Conservation (phyloP, 1,284 basidiomycete species). For the Leccinum subfulvum region DNA sequence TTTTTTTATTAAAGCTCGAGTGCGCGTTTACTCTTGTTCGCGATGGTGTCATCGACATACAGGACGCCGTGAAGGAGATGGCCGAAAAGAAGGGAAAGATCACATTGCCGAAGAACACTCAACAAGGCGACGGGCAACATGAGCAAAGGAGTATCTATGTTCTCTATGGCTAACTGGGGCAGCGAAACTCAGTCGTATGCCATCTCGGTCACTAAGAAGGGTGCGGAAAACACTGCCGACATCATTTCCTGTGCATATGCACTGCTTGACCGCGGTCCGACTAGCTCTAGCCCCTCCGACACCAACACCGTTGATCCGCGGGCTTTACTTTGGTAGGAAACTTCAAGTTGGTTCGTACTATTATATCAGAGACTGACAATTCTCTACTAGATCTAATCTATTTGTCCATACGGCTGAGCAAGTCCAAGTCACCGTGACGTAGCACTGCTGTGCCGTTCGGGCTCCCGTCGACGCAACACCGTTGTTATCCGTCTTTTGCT, state of each 20-base stretch:
- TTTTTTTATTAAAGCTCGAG: not conserved
- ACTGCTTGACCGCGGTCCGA: not conserved
- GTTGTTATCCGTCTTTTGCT: too few relatives aligned
- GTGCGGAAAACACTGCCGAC: slow-evolving; percentile 1
- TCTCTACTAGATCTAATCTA: slow-evolving; percentile 4
- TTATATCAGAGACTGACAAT: not conserved
- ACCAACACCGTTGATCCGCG: not conserved
- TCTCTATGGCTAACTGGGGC: slow-evolving; percentile 10
- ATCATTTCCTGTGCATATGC: slow-evolving; percentile 1
- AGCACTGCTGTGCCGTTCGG: too few relatives aligned
- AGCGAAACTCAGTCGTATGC: slow-evolving; percentile 1
- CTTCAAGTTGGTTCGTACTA: not conserved
- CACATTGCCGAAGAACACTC: slow-evolving; percentile 12
- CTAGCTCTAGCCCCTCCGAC: not conserved
- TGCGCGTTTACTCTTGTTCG: slow-evolving; percentile 7
- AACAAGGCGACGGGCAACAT: slow-evolving; percentile 14
- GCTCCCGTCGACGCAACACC: too few relatives aligned
- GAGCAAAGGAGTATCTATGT: slow-evolving; percentile 9
- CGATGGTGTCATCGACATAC: slow-evolving; percentile 11
- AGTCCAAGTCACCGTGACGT: not conserved
- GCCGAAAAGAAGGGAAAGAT: slow-evolving; percentile 12
- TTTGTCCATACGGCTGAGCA: not conserved
- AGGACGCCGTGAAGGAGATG: slow-evolving; percentile 11
- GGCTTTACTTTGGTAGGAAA: slow-evolving; percentile 6
- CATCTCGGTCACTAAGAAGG: slow-evolving; percentile 1